Percentiles rank a stretch among this genome's conserved stretches.
Evolutionary conservation across 129 eudicot species (phyloP).

Genomic region (Flaveria sonorensis): DNA sequence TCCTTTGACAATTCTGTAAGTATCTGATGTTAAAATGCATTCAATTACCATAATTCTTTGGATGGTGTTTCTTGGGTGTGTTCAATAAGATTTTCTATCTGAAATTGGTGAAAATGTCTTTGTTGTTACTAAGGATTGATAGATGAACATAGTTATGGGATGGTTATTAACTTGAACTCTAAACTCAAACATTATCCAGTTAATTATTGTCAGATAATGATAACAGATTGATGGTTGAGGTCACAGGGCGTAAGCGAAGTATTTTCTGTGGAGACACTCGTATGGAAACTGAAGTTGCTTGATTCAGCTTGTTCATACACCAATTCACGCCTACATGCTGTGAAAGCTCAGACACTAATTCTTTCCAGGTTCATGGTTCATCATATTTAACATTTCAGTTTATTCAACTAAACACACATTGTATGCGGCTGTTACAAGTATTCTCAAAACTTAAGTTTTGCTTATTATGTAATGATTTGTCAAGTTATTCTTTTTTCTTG

Average conservation of each 20-base stretch:
- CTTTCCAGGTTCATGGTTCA: slow-evolving; percentile 80
- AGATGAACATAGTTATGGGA: slow-evolving; percentile 3
- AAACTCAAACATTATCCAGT: neutral
- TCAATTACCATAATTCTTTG: neutral
- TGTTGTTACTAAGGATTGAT: neutral
- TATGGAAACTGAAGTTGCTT: slow-evolving; percentile 76
- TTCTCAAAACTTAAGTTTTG: neutral
- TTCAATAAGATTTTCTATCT: neutral
- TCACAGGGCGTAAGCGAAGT: slow-evolving; percentile 55
- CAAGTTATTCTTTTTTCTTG: neutral
- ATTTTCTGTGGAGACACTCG: slow-evolving; percentile 51
- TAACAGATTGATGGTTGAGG: slow-evolving; percentile 37
- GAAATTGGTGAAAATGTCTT: neutral
- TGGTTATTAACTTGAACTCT: neutral
- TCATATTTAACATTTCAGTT: neutral
- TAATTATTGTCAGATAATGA: slow-evolving; percentile 8
- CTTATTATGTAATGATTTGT: neutral
- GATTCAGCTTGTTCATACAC: slow-evolving; percentile 64
- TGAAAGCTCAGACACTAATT: slow-evolving; percentile 70
- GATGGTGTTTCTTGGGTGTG: neutral
- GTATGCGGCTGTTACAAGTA: neutral
- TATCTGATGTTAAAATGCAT: slow-evolving; percentile 5
- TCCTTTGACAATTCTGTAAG: slow-evolving; percentile 69
- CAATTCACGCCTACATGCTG: slow-evolving; percentile 81
- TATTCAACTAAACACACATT: neutral